Base-by-base conservation (phyloP, 2,329 filamentous ascomycete genomes). In the Fusarium sublunatum region DNA sequence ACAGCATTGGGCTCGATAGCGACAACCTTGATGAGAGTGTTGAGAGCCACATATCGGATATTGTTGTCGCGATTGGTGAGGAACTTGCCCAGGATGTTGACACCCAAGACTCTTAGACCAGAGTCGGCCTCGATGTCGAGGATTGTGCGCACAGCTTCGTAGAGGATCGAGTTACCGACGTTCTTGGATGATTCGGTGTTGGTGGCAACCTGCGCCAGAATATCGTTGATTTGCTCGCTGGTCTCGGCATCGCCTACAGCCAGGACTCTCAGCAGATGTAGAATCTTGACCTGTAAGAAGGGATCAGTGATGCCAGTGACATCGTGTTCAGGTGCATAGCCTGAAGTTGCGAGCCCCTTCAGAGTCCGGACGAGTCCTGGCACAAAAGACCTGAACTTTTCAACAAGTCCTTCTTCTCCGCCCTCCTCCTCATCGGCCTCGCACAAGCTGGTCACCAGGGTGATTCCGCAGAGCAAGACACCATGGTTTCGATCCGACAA, bases 161-260 rank as follows among this genome's bases (percentile, higher is more conserved):
- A 99, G 7, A 99, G 83, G 70, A 99, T 99, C 1, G 95, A 94
- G 75, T 99, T 99, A 63, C 95, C 95, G 38, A 99, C 95, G 67
- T 99, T 99, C 82, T 99, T 99, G 26, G 93, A 93, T 0, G 94
- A 93, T 73, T 99, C 95, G 2, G 95, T 99, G 77, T 99, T 99
- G 35, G 94, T 98, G 48, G 95, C 95, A 51, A 99, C 95, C 80
- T 97, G 93, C 6, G 95, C 95, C 58, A 99, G 81, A 61, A 99
- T 99, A 73, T 99, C 95, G 79, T 98, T 99, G 81, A 99, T 98
- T 76, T 96, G 90, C 77, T 99, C 96, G 76, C 93, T 98, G 25
- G 92, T 93, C 60, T 93, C 85, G 10, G 88, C 82, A 76, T 99
- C 93, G 32, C 94, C 93, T 61, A 93, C 88, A 13, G 91, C 94